These are phyloP conservation scores for Pichia sp. DNA, from an alignment of 1,139 yeast species.

Conservation along the genomic window DNA sequence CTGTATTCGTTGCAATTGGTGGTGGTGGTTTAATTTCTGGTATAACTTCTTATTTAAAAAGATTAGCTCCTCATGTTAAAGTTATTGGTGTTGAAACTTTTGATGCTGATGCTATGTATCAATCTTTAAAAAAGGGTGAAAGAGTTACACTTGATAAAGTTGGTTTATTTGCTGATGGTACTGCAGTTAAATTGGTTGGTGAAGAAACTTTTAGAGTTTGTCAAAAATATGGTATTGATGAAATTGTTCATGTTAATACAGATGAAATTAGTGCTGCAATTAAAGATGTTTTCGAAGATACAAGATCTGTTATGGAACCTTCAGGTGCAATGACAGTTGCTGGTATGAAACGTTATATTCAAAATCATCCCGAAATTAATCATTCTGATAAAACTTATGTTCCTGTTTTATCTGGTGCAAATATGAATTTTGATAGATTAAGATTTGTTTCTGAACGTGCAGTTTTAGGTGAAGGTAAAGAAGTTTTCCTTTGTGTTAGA, in stretches of 20 bases:
- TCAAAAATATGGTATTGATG: conserved; percentile 67
- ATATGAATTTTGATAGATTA: conserved; percentile 93
- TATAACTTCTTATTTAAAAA: conserved; percentile 78
- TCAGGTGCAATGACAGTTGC: conserved; percentile 96
- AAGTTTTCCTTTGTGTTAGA: conserved; percentile 81
- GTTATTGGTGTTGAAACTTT: conserved; percentile 92
- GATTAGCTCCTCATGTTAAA: conserved; percentile 96
- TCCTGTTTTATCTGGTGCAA: conserved; percentile 90
- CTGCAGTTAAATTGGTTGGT: conserved; percentile 91
- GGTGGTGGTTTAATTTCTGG: conserved; percentile 98
- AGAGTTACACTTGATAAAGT: conserved; percentile 58
- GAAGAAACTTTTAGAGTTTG: conserved; percentile 86
- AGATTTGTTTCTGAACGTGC: conserved; percentile 98
- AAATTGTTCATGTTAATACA: conserved; percentile 77
- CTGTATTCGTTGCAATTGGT: conserved; percentile 89
- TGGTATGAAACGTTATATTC: conserved; percentile 79
- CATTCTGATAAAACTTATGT: conserved; percentile 71
- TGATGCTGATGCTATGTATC: conserved; percentile 88
- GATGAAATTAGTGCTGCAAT: conserved; percentile 98
- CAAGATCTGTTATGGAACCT: conserved; percentile 91
- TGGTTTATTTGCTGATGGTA: conserved; percentile 99
- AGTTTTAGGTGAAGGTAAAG: conserved; percentile 94
- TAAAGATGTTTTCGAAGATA: conserved; percentile 92
- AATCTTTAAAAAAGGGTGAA: conserved; percentile 54
- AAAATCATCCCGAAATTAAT: conserved; percentile 58